A percentile compares a stretch with the other conserved stretches of the same genome.
Conservation (phyloP, 331 rosid genomes). For the Malus hybrid region DNA sequence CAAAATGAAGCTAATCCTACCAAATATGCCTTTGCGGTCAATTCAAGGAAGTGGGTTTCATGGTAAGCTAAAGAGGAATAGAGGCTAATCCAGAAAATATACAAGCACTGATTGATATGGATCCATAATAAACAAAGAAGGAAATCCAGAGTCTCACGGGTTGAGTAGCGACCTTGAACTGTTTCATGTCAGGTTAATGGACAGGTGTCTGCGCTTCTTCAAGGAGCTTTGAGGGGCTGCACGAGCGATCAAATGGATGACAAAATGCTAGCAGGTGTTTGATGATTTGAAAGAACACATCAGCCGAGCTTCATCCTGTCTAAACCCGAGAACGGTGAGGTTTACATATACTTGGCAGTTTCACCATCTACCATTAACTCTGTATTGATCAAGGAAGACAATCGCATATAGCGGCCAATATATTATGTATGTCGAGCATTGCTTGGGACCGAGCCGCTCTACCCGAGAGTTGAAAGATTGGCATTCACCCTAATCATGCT, state of each 20-base stretch:
- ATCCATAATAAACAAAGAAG: too few species aligned
- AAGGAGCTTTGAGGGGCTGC: too few species aligned
- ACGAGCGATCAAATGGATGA: too few species aligned
- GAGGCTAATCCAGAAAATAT: not conserved
- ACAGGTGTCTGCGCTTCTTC: not conserved
- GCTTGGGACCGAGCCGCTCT: too few species aligned
- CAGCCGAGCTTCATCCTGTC: rapidly evolving
- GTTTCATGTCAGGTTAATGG: too few species aligned
- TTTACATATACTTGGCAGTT: too few species aligned
- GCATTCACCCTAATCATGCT: not conserved
- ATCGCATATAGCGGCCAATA: rapidly evolving
- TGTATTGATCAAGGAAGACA: not conserved
- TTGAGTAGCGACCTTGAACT: too few species aligned
- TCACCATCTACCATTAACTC: not conserved
- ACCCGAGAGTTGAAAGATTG: too few species aligned
- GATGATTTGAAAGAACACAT: too few species aligned
- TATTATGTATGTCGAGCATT: too few species aligned
- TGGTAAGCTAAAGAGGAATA: not conserved
- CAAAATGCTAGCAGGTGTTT: rapidly evolving
- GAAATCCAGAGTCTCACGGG: not conserved
- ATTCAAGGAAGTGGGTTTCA: not conserved
- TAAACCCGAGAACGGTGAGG: not conserved
- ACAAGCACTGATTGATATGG: not conserved
- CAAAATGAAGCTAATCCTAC: not conserved
- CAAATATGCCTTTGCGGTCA: not conserved